Conservation (phyloP, 495 filamentous ascomycete species). For the Penicilliopsis zonata region DNA sequence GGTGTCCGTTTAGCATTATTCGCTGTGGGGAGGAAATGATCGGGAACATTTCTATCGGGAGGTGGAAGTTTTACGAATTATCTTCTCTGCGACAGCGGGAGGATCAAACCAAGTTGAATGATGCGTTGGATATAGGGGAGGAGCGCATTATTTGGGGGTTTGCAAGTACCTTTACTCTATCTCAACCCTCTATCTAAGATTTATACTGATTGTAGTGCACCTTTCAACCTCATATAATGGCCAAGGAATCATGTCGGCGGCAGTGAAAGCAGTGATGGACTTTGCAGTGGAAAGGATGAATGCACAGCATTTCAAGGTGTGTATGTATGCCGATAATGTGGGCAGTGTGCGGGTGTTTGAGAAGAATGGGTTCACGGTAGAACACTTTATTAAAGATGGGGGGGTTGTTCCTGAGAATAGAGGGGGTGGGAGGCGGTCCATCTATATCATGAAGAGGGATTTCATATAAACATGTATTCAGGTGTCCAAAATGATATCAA, state of each 20-base stretch:
- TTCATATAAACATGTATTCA: no score
- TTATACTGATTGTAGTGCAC: no score
- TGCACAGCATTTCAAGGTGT: slow-evolving; percentile 6
- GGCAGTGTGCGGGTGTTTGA: slow-evolving; percentile 12
- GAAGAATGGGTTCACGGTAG: slow-evolving; percentile 12
- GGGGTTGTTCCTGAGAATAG: slow-evolving; percentile 3
- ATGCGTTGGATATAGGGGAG: no score
- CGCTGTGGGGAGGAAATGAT: slow-evolving; percentile 7
- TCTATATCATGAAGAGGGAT: slow-evolving; percentile 2
- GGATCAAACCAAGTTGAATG: no score
- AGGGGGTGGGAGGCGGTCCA: slow-evolving; percentile 10
- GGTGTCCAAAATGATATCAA: no score
- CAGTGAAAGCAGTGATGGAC: slow-evolving; percentile 10
- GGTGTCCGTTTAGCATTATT: slow-evolving; percentile 15
- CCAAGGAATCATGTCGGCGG: slow-evolving; percentile 16
- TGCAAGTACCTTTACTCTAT: no score
- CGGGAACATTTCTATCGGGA: slow-evolving; percentile 9
- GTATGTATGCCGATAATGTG: slow-evolving; percentile 11
- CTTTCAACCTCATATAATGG: slow-evolving; percentile 12
- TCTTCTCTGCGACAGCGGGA: background rate
- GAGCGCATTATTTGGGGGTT: no score
- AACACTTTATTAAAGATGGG: slow-evolving; percentile 9
- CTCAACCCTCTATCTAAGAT: no score
- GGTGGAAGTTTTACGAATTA: slow-evolving; percentile 15
- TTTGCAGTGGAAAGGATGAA: slow-evolving; percentile 19